A percentile compares a stretch with the other conserved stretches of the same genome.
Evolutionary conservation across 371 early-diverging fungal species (phyloP).

Genomic region (Modicella reniformis): DNA sequence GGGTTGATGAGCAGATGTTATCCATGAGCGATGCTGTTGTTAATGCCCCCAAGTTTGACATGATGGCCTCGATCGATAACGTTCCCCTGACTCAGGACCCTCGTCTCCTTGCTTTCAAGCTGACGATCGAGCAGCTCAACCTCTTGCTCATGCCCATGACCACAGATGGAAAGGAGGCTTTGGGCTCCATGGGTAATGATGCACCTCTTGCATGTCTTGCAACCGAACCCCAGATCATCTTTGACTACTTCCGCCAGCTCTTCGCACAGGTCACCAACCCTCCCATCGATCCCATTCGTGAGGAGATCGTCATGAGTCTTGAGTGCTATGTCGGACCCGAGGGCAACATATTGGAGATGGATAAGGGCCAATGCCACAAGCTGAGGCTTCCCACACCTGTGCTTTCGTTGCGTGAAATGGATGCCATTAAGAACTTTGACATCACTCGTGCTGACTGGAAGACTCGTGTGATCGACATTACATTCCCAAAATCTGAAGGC

Average conservation of each 20-base stretch:
- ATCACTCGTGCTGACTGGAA: constrained; percentile 76
- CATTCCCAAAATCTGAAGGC: constrained; percentile 81
- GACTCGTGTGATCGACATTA: constrained; percentile 87
- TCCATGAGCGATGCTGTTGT: constrained; percentile 70
- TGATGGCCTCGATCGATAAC: constrained; percentile 39
- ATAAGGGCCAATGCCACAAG: constrained; percentile 80
- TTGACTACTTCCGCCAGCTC: constrained; percentile 95
- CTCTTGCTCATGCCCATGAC: constrained; percentile 89
- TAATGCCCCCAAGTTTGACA: constrained; percentile 45
- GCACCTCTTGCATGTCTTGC: constrained; percentile 93
- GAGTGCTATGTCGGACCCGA: constrained; percentile 94
- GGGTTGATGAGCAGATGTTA: constrained; percentile 86
- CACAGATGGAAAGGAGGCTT: constrained; percentile 89
- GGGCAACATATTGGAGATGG: constrained; percentile 90
- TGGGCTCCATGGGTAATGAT: constrained; percentile 98
- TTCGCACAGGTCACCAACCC: constrained; percentile 98
- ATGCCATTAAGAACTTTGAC: constrained; percentile 77
- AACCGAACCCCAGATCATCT: constrained; percentile 85
- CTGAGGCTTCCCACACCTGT: constrained; percentile 87
- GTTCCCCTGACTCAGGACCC: constrained; percentile 70
- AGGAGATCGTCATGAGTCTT: constrained; percentile 95
- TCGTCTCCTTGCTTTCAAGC: constrained; percentile 88
- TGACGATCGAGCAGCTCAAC: constrained; percentile 92
- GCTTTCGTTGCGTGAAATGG: constrained; percentile 82
- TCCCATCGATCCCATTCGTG: constrained; percentile 98